Percentiles rank a stretch among this genome's conserved stretches.
These are phyloP conservation scores for Flaveria brownii DNA, from an alignment of 129 eudicot genomes.

Conservation along the genomic window DNA sequence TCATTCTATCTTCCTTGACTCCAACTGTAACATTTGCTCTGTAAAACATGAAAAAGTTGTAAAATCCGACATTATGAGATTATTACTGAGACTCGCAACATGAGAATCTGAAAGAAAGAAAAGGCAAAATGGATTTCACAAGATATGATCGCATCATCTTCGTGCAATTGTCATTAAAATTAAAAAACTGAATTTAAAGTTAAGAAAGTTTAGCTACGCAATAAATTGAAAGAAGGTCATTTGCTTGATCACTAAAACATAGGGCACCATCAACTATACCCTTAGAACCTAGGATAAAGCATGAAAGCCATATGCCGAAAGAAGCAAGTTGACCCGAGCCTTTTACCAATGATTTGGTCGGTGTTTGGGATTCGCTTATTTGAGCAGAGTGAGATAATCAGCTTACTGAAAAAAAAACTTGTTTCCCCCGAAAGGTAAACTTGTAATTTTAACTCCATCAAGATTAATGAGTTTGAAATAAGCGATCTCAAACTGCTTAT, in stretches of 20 bases:
- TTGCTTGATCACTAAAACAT: no score
- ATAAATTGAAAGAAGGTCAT: no score
- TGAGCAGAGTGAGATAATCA: neutral
- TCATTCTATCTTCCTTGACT: conserved; percentile 81
- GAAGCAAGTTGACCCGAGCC: no score
- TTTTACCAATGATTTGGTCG: no score
- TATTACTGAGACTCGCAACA: neutral
- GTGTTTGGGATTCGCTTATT: no score
- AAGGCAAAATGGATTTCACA: neutral
- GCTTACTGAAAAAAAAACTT: neutral
- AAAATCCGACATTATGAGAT: neutral
- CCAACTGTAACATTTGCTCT: conserved; percentile 84
- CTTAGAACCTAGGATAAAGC: no score
- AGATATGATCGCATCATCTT: no score
- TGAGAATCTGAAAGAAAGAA: neutral
- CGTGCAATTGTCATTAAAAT: no score
- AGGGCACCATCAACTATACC: no score
- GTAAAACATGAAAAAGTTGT: conserved; percentile 24
- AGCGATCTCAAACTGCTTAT: neutral
- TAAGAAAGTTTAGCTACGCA: no score
- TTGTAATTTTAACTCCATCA: neutral
- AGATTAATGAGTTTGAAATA: neutral
- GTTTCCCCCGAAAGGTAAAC: neutral
- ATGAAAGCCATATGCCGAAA: no score
- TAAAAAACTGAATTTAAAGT: no score